Conservation (phyloP, 2,329 filamentous ascomycete genomes). For the Talaromyces sp. region DNA sequence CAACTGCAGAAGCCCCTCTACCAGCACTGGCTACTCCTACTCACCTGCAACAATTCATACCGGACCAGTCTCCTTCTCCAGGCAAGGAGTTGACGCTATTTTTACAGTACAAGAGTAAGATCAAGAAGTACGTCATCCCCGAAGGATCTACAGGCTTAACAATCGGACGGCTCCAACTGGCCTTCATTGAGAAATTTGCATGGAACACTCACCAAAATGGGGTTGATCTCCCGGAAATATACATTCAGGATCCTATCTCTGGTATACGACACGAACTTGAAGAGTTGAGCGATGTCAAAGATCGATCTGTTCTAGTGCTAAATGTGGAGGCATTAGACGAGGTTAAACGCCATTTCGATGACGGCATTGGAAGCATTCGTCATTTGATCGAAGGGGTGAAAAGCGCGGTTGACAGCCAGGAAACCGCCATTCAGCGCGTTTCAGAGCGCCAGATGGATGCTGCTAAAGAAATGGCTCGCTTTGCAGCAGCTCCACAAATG, state of each 20-base stretch:
- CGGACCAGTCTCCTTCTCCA: constrained; percentile 57
- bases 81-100: constrained; percentile 91
- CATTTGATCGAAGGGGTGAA: constrained; percentile 81
- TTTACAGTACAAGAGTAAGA: constrained; percentile 91
- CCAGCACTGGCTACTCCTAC: constrained; percentile 28
- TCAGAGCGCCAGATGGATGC: constrained; percentile 88
- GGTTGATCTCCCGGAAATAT: constrained; percentile 88
- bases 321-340: constrained; percentile 93
- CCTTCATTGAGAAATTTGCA: constrained; percentile 98
- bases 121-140: constrained; percentile 88
- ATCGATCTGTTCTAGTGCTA: constrained; percentile 87
- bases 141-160: constrained; percentile 81
- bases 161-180: constrained; percentile 81
- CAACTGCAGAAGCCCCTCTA: constrained; percentile 17
- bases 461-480: constrained; percentile 74
- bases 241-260: constrained; percentile 92
- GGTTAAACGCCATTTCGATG: constrained; percentile 93
- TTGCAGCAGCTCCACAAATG: constrained; percentile 47
- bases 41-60: constrained; percentile 50
- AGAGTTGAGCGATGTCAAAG: constrained; percentile 87
- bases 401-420: constrained; percentile 76
- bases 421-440: constrained; percentile 73
- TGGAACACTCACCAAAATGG: constrained; percentile 98
- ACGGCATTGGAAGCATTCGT: constrained; percentile 75
- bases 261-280: constrained; percentile 96